These are phyloP conservation scores for Chalaropsis ovoidea DNA, from an alignment of 2,329 filamentous ascomycete genomes.

Conservation along the genomic window DNA sequence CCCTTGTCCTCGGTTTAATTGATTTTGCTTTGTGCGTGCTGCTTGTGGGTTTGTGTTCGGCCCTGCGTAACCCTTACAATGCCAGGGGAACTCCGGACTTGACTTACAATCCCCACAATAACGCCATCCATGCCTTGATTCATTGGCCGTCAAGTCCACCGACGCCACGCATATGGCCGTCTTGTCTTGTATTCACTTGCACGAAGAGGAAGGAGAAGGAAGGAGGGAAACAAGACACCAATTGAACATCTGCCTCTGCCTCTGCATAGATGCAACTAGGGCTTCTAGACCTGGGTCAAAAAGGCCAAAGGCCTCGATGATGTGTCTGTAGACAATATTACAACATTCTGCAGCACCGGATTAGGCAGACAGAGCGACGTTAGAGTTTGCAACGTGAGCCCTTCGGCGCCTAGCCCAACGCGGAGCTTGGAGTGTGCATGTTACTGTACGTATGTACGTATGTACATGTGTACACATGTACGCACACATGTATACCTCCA, in stretches of 20 bases:
- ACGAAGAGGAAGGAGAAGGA: neutral
- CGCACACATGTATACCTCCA: neutral
- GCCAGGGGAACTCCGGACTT: neutral
- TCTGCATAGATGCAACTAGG: neutral
- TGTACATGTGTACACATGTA: neutral
- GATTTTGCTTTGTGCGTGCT: neutral
- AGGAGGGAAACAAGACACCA: neutral
- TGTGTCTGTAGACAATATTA: neutral
- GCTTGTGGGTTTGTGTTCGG: neutral
- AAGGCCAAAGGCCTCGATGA: neutral
- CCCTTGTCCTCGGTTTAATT: neutral
- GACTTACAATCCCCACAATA: too few species aligned
- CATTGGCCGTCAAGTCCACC: too few species aligned
- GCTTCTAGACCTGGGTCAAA: neutral
- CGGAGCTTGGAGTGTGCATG: neutral
- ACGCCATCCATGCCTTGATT: too few species aligned
- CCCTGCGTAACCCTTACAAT: constrained; percentile 1
- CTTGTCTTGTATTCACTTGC: neutral
- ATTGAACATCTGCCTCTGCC: neutral
- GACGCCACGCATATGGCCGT: too few species aligned
- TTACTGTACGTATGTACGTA: neutral
- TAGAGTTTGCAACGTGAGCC: neutral
- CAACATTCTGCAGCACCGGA: neutral
- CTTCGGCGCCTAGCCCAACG: neutral
- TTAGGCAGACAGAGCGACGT: neutral